phyloP scores from a whole-genome alignment of 768 basidiomycete species.

The Amanita exitialis region DNA sequence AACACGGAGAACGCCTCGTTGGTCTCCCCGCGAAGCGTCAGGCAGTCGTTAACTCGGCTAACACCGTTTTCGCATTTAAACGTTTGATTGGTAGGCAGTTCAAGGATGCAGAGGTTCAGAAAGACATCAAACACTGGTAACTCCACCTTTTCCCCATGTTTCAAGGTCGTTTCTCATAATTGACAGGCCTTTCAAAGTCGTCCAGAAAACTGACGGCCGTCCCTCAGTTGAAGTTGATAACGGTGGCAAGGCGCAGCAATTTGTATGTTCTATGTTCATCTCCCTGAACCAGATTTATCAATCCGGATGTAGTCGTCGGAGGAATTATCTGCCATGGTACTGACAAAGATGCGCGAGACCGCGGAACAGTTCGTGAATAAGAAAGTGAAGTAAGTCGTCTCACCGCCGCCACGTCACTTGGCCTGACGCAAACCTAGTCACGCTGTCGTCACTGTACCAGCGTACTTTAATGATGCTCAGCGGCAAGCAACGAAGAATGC shows the following conservation, averaged over 20 bases:
- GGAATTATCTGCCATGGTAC: constrained; percentile 81
- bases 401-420: not conserved
- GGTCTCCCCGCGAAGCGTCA: constrained; percentile 97
- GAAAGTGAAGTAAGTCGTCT: constrained; percentile 73
- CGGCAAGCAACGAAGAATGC: constrained; percentile 98
- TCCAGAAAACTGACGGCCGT: constrained; percentile 60
- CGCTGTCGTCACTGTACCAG: constrained; percentile 91
- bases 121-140: constrained; percentile 80
- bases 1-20: constrained; percentile 93
- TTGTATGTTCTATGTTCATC: constrained; percentile 36
- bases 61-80: constrained; percentile 93
- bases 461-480: constrained; percentile 99
- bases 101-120: constrained; percentile 87
- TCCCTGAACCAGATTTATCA: constrained; percentile 8
- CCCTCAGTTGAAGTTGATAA: constrained; percentile 82
- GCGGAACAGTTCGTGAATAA: constrained; percentile 91
- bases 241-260: constrained; percentile 72
- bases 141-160: constrained; percentile 10
- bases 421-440: constrained; percentile 34
- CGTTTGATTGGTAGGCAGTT: constrained; percentile 92
- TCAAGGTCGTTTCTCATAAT: constrained; percentile 1
- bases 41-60: constrained; percentile 89
- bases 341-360: constrained; percentile 92
- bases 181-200: constrained; percentile 72
- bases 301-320: constrained; percentile 54